Base-by-base conservation (phyloP, 106 monocot species). In the Agapanthus africanus region DNA sequence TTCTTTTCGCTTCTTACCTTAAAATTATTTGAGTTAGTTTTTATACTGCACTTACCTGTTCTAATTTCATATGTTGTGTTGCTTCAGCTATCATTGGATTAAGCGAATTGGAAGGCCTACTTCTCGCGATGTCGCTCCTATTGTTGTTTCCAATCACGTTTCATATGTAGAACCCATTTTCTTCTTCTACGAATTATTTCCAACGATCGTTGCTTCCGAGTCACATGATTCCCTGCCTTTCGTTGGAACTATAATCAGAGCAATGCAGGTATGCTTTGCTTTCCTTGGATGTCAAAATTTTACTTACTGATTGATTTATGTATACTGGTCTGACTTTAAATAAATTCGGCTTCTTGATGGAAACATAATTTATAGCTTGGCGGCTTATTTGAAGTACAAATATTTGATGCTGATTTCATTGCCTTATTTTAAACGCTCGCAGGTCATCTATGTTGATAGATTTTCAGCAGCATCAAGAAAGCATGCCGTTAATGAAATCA, bases 371-470 rank as follows among this genome's bases (percentile, higher is more conserved):
- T 37, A 8, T 59, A 37, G 19, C 37, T 37, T 63, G 37, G n/a
- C n/a, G n/a, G n/a, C n/a, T n/a, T n/a, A n/a, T n/a, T 14, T 37
- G 21, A 15, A 33, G 3, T 11, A 59, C 32, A 33, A 30, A 4
- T 36, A 36, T 39, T 65, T 65, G 64, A 23, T 26, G 13, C n/a
- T 61, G 35, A 19, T 61, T 23, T 4, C 36, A 18, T 9, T 61
- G 61, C 36, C 64, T 4, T 39, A 2, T 22, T 50, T 21, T 23
- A 25, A 68, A 19, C 8, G 7, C 34, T 32, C 71, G 15, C 74
- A 95, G 95, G 95, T 95, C 50, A 97, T 97, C 36, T 97, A 97
- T 78, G 95, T 97, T 65, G 88, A 97, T 77, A 88, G 95, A 73
- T 97, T 97, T 67, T 97, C 95, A 19, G 63, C 91, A 23, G 68